These are phyloP conservation scores for Backusella circina DNA, from an alignment of 192 early-diverging fungal genomes.

Conservation along the genomic window DNA sequence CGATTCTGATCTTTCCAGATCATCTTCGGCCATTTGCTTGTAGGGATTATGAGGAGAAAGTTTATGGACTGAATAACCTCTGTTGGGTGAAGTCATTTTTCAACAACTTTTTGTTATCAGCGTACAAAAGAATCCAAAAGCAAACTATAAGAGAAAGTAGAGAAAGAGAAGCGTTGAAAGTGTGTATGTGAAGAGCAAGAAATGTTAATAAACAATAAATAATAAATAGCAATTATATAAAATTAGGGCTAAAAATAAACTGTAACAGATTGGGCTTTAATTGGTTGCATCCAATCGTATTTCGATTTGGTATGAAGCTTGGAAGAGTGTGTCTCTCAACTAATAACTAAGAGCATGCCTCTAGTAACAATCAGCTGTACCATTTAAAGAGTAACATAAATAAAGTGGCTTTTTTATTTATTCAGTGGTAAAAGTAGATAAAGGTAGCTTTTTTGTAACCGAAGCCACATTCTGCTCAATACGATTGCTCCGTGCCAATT, in stretches of 20 bases:
- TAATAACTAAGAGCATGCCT: not conserved
- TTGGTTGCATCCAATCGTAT: not conserved
- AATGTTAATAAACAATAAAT: not conserved
- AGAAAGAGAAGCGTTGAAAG: not conserved
- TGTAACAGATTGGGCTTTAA: not conserved
- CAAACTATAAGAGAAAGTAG: not conserved
- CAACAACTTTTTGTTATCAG: not conserved
- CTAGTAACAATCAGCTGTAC: not conserved
- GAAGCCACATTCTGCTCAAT: not conserved
- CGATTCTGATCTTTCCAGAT: not conserved
- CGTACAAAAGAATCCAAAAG: not conserved
- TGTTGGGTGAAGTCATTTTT: not conserved
- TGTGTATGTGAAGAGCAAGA: not conserved
- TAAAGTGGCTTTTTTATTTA: not conserved
- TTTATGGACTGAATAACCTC: not conserved
- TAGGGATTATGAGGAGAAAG: not conserved
- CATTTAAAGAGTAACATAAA: not conserved
- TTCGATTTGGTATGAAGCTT: not conserved
- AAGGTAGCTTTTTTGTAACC: not conserved
- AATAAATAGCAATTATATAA: not conserved
- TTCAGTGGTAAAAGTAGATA: too few relatives aligned
- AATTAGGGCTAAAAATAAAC: slow-evolving; percentile 1
- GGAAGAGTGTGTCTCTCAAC: not conserved
- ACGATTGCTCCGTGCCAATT: too few relatives aligned
- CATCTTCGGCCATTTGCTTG: not conserved